phyloP scores from a whole-genome alignment of 2,329 filamentous ascomycete genomes.

The Pseudogymnoascus destructans region DNA sequence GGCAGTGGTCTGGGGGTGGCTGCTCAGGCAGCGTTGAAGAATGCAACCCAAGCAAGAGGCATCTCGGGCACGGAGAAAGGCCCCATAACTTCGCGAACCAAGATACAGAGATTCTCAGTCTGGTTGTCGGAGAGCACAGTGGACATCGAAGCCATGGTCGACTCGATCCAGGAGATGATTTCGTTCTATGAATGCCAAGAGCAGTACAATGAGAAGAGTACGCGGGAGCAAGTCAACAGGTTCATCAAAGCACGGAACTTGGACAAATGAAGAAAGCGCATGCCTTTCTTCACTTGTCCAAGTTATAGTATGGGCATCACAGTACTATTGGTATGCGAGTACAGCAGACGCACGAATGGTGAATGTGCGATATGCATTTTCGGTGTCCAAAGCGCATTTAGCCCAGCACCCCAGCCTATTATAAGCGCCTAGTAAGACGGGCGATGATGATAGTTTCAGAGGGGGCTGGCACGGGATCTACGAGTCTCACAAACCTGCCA shows the following conservation, averaged over 20 bases:
- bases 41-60: slow-evolving; percentile 18
- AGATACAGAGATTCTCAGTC: slow-evolving; percentile 42
- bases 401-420: background rate
- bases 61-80: slow-evolving; percentile 15
- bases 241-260: slow-evolving; percentile 27
- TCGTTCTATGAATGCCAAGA: slow-evolving; percentile 49
- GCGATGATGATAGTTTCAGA: slow-evolving; percentile 1
- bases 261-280: slow-evolving; percentile 17
- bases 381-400: slow-evolving; percentile 1
- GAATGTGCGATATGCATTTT: background rate
- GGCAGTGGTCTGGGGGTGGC: slow-evolving; percentile 25
- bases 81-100: slow-evolving; percentile 17
- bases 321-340: background rate
- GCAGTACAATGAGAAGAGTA: slow-evolving; percentile 27
- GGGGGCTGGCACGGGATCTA: background rate
- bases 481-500: background rate
- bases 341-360: background rate
- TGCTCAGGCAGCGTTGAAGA: slow-evolving; percentile 24
- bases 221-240: slow-evolving; percentile 26
- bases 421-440: background rate
- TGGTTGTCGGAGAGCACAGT: slow-evolving; percentile 60
- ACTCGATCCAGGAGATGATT: slow-evolving; percentile 60
- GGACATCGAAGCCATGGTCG: slow-evolving; percentile 54
- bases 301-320: background rate
- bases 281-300: too few relatives aligned